Conservation (phyloP, 805 yeast species). For the Pichia paraexigua region DNA sequence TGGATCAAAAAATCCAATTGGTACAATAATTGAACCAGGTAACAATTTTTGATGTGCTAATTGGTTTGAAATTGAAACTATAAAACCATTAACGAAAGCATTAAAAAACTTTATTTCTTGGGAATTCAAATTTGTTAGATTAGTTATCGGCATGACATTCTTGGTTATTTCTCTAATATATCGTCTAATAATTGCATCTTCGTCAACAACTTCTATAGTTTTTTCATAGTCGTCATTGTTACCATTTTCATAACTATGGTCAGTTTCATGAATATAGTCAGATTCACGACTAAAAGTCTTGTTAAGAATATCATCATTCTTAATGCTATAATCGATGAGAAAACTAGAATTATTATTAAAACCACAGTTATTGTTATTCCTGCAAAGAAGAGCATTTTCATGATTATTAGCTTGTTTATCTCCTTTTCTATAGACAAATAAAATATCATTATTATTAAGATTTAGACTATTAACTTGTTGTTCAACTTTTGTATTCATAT, state of each 20-base stretch:
- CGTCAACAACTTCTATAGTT: neutral
- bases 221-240: neutral
- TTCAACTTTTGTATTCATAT: neutral
- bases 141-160: neutral
- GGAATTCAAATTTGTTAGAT: neutral
- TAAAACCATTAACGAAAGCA: constrained; percentile 34
- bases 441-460: too few relatives aligned
- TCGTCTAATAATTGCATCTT: constrained; percentile 19
- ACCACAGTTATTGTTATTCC: too few relatives aligned
- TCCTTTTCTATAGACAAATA: too few relatives aligned
- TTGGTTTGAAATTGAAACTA: constrained; percentile 35
- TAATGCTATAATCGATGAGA: too few relatives aligned
- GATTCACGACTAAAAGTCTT: neutral
- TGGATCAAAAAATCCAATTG: constrained; percentile 26
- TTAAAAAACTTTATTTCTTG: constrained; percentile 16
- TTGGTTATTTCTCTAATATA: constrained; percentile 11
- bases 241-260: neutral
- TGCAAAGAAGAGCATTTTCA: too few relatives aligned
- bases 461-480: neutral
- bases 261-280: neutral
- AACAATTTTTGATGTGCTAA: constrained; percentile 34
- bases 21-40: constrained; percentile 33
- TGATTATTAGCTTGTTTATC: too few relatives aligned
- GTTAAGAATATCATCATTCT: too few relatives aligned
- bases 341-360: too few relatives aligned